A percentile compares a stretch with the other conserved stretches of the same genome.
phyloP scores from a whole-genome alignment of 2,329 filamentous ascomycete species.

The Aspergillus spinulosporus region DNA sequence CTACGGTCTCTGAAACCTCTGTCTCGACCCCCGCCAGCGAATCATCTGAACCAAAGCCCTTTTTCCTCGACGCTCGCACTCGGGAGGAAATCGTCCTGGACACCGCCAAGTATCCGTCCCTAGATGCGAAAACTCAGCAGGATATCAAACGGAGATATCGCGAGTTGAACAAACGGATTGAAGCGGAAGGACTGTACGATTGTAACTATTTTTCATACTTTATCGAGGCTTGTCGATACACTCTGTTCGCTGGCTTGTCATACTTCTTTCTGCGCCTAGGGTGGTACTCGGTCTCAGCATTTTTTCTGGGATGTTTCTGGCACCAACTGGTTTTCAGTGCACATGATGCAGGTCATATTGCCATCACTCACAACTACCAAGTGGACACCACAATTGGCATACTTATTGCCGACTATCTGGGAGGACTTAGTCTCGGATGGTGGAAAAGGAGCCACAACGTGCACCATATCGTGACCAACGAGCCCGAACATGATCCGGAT shows the following conservation, averaged over 20 bases:
- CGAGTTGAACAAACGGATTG: slow-evolving; percentile 69
- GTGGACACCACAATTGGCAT: slow-evolving; percentile 84
- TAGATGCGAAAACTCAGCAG: slow-evolving; percentile 72
- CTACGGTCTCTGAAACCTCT: slow-evolving; percentile 31
- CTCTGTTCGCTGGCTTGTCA: slow-evolving; percentile 63
- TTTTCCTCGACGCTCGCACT: slow-evolving; percentile 72
- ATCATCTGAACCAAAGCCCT: slow-evolving; percentile 46
- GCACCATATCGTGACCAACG: slow-evolving; percentile 95
- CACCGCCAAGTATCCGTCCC: slow-evolving; percentile 83
- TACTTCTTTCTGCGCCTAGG: slow-evolving; percentile 61
- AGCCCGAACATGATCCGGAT: slow-evolving; percentile 92
- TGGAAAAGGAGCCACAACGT: slow-evolving; percentile 98
- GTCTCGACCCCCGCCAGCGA: slow-evolving; percentile 29
- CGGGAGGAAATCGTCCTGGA: slow-evolving; percentile 73
- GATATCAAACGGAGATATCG: slow-evolving; percentile 79
- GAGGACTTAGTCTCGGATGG: slow-evolving; percentile 89
- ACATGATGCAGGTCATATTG: slow-evolving; percentile 96
- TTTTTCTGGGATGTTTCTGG: slow-evolving; percentile 82
- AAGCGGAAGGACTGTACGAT: slow-evolving; percentile 73
- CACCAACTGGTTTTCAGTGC: slow-evolving; percentile 92
- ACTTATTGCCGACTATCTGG: slow-evolving; percentile 82
- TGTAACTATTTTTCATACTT: slow-evolving; percentile 82
- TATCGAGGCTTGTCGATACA: slow-evolving; percentile 74
- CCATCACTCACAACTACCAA: slow-evolving; percentile 88
- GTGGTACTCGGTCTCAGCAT: slow-evolving; percentile 69